These are phyloP conservation scores for Moesziomyces sp. DNA, from an alignment of 1,284 basidiomycete species.

Conservation along the genomic window DNA sequence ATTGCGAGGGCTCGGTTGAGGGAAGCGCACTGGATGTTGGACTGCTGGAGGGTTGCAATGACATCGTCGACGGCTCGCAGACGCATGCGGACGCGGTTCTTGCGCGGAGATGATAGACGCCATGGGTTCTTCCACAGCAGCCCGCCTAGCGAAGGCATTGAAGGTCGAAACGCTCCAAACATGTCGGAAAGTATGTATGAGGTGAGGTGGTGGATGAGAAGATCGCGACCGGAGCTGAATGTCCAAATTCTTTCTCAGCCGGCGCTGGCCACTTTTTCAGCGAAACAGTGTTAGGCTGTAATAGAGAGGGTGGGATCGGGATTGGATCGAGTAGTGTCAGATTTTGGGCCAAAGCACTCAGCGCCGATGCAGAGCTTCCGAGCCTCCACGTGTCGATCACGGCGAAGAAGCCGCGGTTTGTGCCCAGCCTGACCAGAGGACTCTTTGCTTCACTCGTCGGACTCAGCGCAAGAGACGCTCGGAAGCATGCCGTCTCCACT, in stretches of 20 bases:
- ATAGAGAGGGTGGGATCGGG: too few relatives aligned
- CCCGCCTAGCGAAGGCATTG: slow-evolving; percentile 76
- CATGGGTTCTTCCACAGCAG: slow-evolving; percentile 93
- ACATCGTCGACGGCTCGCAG: slow-evolving; percentile 93
- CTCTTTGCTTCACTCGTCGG: background rate
- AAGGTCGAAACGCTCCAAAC: slow-evolving; percentile 75
- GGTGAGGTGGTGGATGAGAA: background rate
- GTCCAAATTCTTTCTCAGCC: background rate
- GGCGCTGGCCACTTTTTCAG: background rate
- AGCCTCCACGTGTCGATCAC: slow-evolving; percentile 37
- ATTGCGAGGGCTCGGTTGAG: slow-evolving; percentile 80
- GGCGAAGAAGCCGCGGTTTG: background rate
- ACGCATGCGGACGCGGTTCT: slow-evolving; percentile 86
- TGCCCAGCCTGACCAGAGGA: too few relatives aligned
- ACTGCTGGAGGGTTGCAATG: slow-evolving; percentile 84
- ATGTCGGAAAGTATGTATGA: slow-evolving; percentile 16
- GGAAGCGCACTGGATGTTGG: slow-evolving; percentile 80
- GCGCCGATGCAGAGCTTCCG: too few relatives aligned
- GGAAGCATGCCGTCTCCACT: background rate
- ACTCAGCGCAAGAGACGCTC: background rate
- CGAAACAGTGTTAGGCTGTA: background rate
- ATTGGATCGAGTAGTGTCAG: too few relatives aligned
- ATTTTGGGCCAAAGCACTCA: too few relatives aligned
- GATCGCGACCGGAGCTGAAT: background rate
- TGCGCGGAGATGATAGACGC: slow-evolving; percentile 88